Conservation (phyloP, 176 grass and related monocot species). For the Themeda triandra region DNA sequence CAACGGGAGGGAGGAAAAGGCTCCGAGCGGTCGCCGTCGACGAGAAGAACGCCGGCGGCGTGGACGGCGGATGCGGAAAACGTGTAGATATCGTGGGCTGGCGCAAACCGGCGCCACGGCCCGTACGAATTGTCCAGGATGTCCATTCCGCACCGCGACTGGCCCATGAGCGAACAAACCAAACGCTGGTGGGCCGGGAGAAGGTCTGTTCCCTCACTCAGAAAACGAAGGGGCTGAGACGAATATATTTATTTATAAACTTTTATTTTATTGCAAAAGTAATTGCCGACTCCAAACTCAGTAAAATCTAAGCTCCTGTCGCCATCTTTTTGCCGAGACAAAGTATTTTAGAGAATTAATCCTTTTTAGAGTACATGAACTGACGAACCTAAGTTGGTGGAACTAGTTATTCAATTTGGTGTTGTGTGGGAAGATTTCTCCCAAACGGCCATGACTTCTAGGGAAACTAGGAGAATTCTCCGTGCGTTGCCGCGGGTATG, state of each 20-base stretch:
- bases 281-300: not conserved
- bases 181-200: not conserved
- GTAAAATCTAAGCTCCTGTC: not conserved
- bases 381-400: too few relatives aligned
- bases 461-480: too few relatives aligned
- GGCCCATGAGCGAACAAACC: not conserved
- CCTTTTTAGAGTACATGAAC: too few relatives aligned
- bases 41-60: not conserved
- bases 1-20: not conserved
- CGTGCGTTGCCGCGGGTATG: too few relatives aligned
- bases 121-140: too few relatives aligned
- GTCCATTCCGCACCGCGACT: not conserved
- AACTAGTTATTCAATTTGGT: too few relatives aligned
- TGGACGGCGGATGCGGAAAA: not conserved
- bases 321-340: not conserved
- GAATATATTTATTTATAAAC: not conserved
- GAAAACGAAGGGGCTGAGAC: not conserved
- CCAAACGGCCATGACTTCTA: too few relatives aligned
- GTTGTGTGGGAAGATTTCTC: too few relatives aligned
- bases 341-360: too few relatives aligned
- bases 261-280: not conserved
- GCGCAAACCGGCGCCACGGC: not conserved
- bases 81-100: not conserved
- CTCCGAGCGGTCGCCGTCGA: not conserved
- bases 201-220: not conserved